Conservation (phyloP, 176 grass and related monocot species). For the Poa annua region DNA sequence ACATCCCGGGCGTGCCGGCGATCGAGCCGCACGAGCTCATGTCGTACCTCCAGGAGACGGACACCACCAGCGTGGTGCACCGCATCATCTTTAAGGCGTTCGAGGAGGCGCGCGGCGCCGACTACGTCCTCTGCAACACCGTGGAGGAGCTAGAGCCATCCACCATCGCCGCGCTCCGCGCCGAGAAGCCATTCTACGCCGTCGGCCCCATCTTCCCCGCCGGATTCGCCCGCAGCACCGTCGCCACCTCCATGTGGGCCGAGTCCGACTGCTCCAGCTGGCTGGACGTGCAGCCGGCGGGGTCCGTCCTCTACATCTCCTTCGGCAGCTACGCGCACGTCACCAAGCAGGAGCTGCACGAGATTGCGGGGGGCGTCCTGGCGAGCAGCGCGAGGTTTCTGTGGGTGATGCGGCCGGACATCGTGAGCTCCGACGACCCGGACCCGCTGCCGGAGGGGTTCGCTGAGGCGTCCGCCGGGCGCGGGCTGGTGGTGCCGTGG, state of each 20-base stretch:
- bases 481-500: conserved; percentile 70
- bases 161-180: conserved; percentile 59
- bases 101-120: conserved; percentile 58
- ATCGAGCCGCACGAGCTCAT: conserved; percentile 71
- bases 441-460: conserved; percentile 61
- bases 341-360: conserved; percentile 47
- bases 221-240: conserved; percentile 54
- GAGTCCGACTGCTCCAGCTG: conserved; percentile 70
- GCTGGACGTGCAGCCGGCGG: conserved; percentile 44
- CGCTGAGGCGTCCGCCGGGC: neutral
- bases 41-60: conserved; percentile 61
- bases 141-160: conserved; percentile 72
- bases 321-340: conserved; percentile 77
- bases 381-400: conserved; percentile 59
- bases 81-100: conserved; percentile 73
- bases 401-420: conserved; percentile 68
- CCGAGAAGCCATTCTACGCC: conserved; percentile 66
- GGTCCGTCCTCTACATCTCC: conserved; percentile 75
- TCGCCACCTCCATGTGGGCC: conserved; percentile 66
- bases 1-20: conserved; percentile 64
- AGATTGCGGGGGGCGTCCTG: conserved; percentile 67
- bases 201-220: conserved; percentile 71
- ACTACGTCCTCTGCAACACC: conserved; percentile 71
- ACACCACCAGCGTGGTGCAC: conserved; percentile 63
- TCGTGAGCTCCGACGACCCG: conserved; percentile 69